Percentiles rank a stretch among this genome's conserved stretches.
Conservation (phyloP, 495 filamentous ascomycete genomes). For the Annulohypoxylon maeteangense region DNA sequence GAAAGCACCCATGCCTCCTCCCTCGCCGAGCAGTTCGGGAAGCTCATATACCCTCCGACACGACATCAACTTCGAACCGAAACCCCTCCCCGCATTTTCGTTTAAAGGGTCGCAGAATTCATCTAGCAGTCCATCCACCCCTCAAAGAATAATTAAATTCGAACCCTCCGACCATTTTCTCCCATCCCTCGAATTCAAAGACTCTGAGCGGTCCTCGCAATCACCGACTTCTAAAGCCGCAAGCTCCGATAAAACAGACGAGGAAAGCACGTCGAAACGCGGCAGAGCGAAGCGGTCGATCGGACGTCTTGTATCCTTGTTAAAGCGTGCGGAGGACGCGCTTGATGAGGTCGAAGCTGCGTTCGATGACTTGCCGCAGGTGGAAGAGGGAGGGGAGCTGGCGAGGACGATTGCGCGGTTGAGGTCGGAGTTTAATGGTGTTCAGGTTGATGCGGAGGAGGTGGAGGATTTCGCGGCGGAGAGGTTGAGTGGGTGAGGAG, state of each 20-base stretch:
- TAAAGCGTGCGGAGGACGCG: neutral
- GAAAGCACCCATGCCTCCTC: neutral
- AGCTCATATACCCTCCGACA: neutral
- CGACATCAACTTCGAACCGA: neutral
- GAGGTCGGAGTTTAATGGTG: neutral
- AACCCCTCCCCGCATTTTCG: neutral
- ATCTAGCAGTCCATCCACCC: neutral
- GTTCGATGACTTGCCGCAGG: neutral
- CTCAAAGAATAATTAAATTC: neutral
- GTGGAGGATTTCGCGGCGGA: neutral
- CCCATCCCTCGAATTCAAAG: neutral
- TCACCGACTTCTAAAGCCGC: neutral
- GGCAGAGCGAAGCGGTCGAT: neutral
- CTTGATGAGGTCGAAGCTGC: slow-evolving; percentile 1
- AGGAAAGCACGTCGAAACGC: neutral
- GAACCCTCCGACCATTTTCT: neutral
- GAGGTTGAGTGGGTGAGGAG: too few relatives aligned
- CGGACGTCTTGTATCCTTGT: neutral
- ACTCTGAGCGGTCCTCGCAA: neutral
- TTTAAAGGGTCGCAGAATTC: neutral
- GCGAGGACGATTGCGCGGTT: neutral
- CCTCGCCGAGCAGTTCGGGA: neutral
- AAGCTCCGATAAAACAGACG: neutral
- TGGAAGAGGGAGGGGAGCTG: neutral
- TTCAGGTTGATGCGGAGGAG: neutral